phyloP scores from a whole-genome alignment of 164 flowering plant species.

The Protea cynaroides region DNA sequence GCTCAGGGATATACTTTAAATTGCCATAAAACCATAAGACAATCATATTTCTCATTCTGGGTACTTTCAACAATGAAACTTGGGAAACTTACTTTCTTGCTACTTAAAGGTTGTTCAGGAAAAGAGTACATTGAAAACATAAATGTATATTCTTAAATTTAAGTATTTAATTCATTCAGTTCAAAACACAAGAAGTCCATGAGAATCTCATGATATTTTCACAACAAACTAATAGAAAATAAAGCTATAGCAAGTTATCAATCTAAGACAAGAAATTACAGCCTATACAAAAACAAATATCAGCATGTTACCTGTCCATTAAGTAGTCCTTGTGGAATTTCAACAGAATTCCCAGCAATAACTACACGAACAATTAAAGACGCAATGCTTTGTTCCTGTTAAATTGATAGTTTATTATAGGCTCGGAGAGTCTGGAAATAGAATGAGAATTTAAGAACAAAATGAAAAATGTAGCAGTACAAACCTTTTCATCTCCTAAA shows the following conservation, averaged over 20 bases:
- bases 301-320: conserved; percentile 62
- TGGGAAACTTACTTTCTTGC: not conserved
- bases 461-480: conserved; percentile 3
- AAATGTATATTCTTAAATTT: not conserved
- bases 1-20: too few species aligned
- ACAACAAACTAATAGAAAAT: not conserved
- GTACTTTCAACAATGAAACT: too few species aligned
- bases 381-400: conserved; percentile 77
- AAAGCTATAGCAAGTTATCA: not conserved
- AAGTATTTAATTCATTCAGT: not conserved
- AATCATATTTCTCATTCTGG: too few species aligned
- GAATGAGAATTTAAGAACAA: not conserved
- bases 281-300: too few species aligned
- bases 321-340: conserved; percentile 50
- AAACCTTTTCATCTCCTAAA: conserved; percentile 88
- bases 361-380: conserved; percentile 82
- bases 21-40: too few species aligned
- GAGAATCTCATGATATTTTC: not conserved
- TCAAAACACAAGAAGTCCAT: not conserved
- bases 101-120: not conserved
- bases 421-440: not conserved
- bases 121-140: not conserved
- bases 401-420: conserved; percentile 5
- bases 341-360: conserved; percentile 90
- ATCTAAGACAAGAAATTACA: not conserved